Percentiles rank a stretch among this genome's conserved stretches.
Evolutionary conservation across 371 early-diverging fungal species (phyloP).

Genomic region (Chytridiales sp.): DNA sequence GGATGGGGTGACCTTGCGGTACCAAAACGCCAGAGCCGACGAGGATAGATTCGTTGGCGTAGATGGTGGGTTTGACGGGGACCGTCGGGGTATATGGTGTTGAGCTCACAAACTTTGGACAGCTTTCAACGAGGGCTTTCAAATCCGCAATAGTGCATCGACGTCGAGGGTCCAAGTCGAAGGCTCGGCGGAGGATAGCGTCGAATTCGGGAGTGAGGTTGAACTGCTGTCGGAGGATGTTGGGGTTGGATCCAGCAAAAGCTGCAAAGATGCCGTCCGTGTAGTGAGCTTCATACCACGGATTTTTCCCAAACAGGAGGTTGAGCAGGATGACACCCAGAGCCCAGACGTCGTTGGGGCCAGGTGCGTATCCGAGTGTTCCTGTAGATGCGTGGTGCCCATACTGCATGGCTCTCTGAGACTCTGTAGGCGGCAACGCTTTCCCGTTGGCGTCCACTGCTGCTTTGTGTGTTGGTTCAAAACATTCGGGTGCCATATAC

Average conservation of each 20-base stretch:
- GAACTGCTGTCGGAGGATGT: conserved; percentile 58
- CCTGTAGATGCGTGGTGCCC: conserved; percentile 53
- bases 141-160: conserved; percentile 59
- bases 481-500: conserved; percentile 88
- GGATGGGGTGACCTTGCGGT: not conserved
- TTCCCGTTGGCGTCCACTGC: conserved; percentile 25
- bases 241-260: conserved; percentile 44
- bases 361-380: conserved; percentile 64
- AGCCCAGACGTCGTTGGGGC: conserved; percentile 78
- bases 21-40: not conserved
- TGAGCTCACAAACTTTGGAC: conserved; percentile 18
- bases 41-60: not conserved
- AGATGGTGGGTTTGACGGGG: not conserved
- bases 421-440: conserved; percentile 38
- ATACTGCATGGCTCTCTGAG: conserved; percentile 53
- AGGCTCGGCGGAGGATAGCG: conserved; percentile 68
- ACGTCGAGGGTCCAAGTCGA: conserved; percentile 66
- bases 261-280: conserved; percentile 35
- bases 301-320: conserved; percentile 74
- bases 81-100: not conserved
- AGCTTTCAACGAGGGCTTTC: conserved; percentile 17
- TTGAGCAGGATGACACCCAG: conserved; percentile 77
- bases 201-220: conserved; percentile 65
- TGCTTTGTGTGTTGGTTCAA: conserved; percentile 50
- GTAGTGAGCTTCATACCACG: conserved; percentile 40